Evolutionary conservation across 2,329 filamentous ascomycete species (phyloP), one percentile per base, ranked within the genome.

Genomic region (Aspergillus ochraceoroseus): DNA sequence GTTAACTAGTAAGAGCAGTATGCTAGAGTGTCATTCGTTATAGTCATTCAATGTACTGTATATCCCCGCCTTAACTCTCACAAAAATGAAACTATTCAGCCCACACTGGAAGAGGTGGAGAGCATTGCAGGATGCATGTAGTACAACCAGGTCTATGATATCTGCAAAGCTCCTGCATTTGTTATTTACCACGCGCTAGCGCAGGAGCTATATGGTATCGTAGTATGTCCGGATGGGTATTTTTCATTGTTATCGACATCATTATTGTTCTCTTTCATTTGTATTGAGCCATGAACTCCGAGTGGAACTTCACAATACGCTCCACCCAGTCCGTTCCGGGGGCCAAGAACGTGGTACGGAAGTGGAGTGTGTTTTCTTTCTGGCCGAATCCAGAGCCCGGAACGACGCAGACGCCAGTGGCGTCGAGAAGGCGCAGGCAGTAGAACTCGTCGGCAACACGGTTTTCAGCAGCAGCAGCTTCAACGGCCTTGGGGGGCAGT

Each of bases 291-390:
- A 96, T 85, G 58, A 98, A 98, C 47, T 85, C 80, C 66, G 81
- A 71, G 71, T 98, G 92, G 71, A 98, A 98, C 67, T 87, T 85
- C 54, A 83, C 79, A 54, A 96, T 87, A 52, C 83, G 77, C 34
- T 82, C 80, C 5, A 94, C 82, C 92, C 92, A 98, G 56, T 95
- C 89, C 1, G 90, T 96, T 9, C 92, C 92, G 0, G 92, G 92
- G 0, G 92, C 90, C 27, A 98, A 72, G 75, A 98, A 98, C 1
- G 92, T 98, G 3, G 92, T 98, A 48, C 92, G 76, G 76, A 98
- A 94, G 71, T 98, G 92, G 58, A 92, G 73, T 0, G 86, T 92
- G 56, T 83, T 84, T 58, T 92, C 85, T 69, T 84, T 89, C 73
- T 98, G 92, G 4, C 92, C 92, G 61, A 98, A 98, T 1, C 92